A percentile compares a stretch with the other conserved stretches of the same genome.
Conservation (phyloP, 2,329 filamentous ascomycete genomes). For the Grosmannia penicillata region DNA sequence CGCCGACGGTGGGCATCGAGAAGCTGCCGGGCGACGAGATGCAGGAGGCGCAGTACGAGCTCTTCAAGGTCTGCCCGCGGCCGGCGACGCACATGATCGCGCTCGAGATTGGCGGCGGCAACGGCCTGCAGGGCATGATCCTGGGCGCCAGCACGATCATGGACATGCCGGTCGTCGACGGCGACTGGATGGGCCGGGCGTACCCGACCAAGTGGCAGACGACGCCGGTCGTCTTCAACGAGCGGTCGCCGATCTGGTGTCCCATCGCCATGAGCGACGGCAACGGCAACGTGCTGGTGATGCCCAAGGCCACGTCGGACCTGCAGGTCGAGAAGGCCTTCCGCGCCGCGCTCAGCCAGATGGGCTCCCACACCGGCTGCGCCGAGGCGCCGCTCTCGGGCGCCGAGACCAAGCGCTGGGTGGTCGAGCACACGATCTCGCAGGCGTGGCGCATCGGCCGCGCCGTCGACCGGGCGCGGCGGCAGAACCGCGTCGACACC, state of each 20-base stretch:
- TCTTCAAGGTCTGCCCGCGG: conserved; percentile 34
- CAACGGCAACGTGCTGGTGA: conserved; percentile 33
- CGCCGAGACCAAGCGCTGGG: conserved; percentile 33
- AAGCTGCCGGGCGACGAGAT: conserved; percentile 43
- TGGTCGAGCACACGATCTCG: conserved; percentile 34
- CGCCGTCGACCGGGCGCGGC: conserved; percentile 36
- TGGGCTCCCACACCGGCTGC: conserved; percentile 36
- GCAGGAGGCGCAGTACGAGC: conserved; percentile 31
- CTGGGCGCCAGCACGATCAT: conserved; percentile 38
- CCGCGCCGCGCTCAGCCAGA: conserved; percentile 35
- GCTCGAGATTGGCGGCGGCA: conserved; percentile 52
- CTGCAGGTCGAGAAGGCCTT: conserved; percentile 32
- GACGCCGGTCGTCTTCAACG: conserved; percentile 21
- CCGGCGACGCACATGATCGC: conserved; percentile 35
- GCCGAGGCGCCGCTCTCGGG: conserved; percentile 34
- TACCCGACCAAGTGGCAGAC: conserved; percentile 42
- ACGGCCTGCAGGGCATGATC: conserved; percentile 44
- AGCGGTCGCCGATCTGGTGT: conserved; percentile 27
- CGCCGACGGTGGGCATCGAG: conserved; percentile 45
- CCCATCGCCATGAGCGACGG: conserved; percentile 35
- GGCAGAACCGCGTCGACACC: conserved; percentile 31
- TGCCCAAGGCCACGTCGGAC: conserved; percentile 32
- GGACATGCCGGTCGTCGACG: conserved; percentile 34
- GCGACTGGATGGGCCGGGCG: conserved; percentile 42
- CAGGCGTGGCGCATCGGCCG: conserved; percentile 45